Evolutionary conservation across 192 early-diverging fungal genomes (phyloP), one percentile per base, ranked within the genome.

Genomic region (Backusella circina): DNA sequence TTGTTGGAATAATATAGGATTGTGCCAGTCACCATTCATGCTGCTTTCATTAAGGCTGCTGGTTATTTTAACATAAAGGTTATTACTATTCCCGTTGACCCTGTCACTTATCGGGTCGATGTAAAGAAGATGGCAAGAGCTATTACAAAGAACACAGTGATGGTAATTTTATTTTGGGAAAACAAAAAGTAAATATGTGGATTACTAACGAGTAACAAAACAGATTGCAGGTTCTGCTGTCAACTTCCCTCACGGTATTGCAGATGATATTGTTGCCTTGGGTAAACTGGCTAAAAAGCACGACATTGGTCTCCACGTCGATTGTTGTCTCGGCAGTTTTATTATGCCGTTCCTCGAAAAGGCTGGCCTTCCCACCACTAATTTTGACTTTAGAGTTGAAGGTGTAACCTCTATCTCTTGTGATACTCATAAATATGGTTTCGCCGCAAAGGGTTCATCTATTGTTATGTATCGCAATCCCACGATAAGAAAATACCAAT

Each of bases 341-440:
- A 84, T 99, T 72, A 91, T 98, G 73, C 94, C 97, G 8, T 97
- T 96, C 84, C 86, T 96, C 26, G 96, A 96, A 81, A 92, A 95
- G 82, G 95, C 96, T 15, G 96, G 96, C 23, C 95, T 94, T 85
- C 91, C 93, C 26, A 87, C 94, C 65, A 85, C 89, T 65, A 84
- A 82, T 16, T 93, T 94, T 80, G 97, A 99, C 79, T 97, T 97
- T 85, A 85, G 96, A 50, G 84, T 98, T 16, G 89, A 91, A 5
- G 96, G 96, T 39, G 95, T 99, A 23, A 99, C 96, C 0, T 93
- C 95, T 37, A 97, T 99, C 74, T 97, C 95, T 7, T 94, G 93
- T 79, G 97, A 99, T 84, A 95, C 96, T 0, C 97, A 99, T 90
- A 99, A 99, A 86, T 99, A 99, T 77, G 97, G 97, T 28, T 99